phyloP scores from a whole-genome alignment of 768 basidiomycete species.

The Clavulina sp. region DNA sequence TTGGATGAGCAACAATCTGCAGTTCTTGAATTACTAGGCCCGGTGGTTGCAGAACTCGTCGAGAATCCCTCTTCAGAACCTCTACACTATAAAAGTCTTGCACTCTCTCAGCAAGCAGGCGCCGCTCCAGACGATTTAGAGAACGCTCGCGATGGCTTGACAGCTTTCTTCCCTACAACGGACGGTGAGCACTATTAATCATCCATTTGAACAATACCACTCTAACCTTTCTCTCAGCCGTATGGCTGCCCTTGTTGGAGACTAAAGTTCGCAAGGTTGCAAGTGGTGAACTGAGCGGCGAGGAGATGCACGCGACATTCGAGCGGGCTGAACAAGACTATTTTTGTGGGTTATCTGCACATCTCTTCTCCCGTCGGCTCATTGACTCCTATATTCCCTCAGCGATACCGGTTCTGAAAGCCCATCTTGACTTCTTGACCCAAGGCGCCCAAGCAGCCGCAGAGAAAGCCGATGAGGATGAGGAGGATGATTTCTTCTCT shows the following conservation, averaged over 20 bases:
- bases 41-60: slow-evolving; percentile 1
- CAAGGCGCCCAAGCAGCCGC: not conserved
- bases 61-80: slow-evolving; percentile 7
- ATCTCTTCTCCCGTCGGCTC: not conserved
- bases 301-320: slow-evolving; percentile 6
- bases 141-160: slow-evolving; percentile 2
- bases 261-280: not conserved
- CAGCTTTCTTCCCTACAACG: slow-evolving; percentile 4
- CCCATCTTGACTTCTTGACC: slow-evolving; percentile 3
- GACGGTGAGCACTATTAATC: slow-evolving; percentile 4
- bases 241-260: slow-evolving; percentile 9
- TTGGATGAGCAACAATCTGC: no score
- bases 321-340: slow-evolving; percentile 9
- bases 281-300: not conserved
- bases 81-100: slow-evolving; percentile 7
- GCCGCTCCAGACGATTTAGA: slow-evolving; percentile 4
- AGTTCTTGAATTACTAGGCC: slow-evolving; percentile 4
- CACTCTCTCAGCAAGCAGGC: not conserved
- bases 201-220: not conserved
- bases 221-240: not conserved
- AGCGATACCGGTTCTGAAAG: slow-evolving; percentile 9
- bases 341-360: slow-evolving; percentile 4
- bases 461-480: not conserved
- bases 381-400: not conserved
- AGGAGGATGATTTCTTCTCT: slow-evolving; percentile 2